Evolutionary conservation across 164 flowering plant genomes (phyloP).

Genomic region (Litsea cubeba): DNA sequence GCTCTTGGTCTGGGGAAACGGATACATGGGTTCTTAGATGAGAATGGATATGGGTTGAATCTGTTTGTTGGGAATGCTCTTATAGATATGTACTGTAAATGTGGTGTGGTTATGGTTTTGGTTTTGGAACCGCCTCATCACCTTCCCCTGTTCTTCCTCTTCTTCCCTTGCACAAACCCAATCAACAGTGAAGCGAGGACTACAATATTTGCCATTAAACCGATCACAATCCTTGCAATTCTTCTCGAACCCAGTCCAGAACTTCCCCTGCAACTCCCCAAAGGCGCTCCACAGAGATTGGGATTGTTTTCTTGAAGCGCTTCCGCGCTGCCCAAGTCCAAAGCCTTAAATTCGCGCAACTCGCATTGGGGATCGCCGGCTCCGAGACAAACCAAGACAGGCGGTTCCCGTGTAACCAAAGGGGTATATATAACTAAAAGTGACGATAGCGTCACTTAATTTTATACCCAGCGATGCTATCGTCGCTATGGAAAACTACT

Average conservation of each 20-base stretch:
- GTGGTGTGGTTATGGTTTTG: constrained; percentile 14
- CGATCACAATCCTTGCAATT: constrained; percentile 87
- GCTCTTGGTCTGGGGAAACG: constrained; percentile 19
- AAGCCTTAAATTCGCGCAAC: constrained; percentile 52
- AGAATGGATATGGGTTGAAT: constrained; percentile 13
- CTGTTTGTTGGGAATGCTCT: constrained; percentile 23
- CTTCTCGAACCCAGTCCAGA: constrained; percentile 75
- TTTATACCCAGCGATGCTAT: too few species aligned
- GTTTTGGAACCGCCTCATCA: constrained; percentile 31
- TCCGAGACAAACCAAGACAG: constrained; percentile 62
- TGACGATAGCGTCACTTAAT: too few species aligned
- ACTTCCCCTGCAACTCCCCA: constrained; percentile 45
- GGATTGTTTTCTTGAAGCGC: constrained; percentile 74
- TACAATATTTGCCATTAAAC: constrained; percentile 78
- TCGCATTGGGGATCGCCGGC: constrained; percentile 75
- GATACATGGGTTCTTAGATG: constrained; percentile 19
- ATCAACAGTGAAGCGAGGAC: constrained; percentile 74
- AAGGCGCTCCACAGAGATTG: constrained; percentile 73
- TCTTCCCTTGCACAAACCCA: constrained; percentile 79
- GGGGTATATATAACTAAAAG: constrained; percentile 10
- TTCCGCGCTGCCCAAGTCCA: constrained; percentile 67
- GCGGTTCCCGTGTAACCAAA: constrained; percentile 59
- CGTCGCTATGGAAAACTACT: too few species aligned
- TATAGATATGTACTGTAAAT: constrained; percentile 27
- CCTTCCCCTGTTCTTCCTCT: constrained; percentile 44